Base-by-base conservation (phyloP, 1,139 yeast genomes). In the Lodderomyces beijingensis region DNA sequence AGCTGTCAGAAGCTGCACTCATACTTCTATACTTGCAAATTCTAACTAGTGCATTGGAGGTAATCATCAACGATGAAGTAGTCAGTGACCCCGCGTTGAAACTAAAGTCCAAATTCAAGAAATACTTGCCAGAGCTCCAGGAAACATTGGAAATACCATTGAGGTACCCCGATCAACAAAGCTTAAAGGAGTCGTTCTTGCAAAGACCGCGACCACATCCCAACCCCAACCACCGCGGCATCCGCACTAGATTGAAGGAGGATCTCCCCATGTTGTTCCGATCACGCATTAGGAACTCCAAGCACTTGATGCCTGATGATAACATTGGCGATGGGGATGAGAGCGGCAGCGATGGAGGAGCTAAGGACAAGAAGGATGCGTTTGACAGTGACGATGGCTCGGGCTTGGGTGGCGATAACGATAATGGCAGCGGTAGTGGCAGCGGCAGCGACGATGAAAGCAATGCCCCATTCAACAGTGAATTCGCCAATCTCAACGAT, bases 121-220 rank as follows among this genome's bases (percentile, higher is more conserved):
- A 39, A 18, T 37, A 40, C 22, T 11, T 40, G 14, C 44, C 44
- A 9, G 37, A 38, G 18, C 25, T 43, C 30, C 39, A 41, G 28
- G 34, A 35, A 9, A 32, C 18, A 16, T 26, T 43, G 28, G 43
- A 38, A 22, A 43, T 43, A n/a, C 46, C 46, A 4, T 26, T 42
- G 2, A 31, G 27, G 25, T 9, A n/a, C n/a, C 31, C 32, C 4
- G 26, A 25, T 12, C 45, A 42, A 32, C 30, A 34, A 25, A 29
- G 31, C 11, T 30, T 42, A 10, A 29, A 34, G 28, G 45, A 42
- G 24, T 36, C 44, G 12, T 40, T 40, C 16, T 26, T 15, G 23
- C 37, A 8, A 9, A 19, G n/a, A 34, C 26, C 21, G 13, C 22
- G 37, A 19, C 22, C 22, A 19, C n/a, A n/a, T n/a, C n/a, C n/a